phyloP scores from a whole-genome alignment of 1,284 basidiomycete genomes.

The Sphagnurus paluster region DNA sequence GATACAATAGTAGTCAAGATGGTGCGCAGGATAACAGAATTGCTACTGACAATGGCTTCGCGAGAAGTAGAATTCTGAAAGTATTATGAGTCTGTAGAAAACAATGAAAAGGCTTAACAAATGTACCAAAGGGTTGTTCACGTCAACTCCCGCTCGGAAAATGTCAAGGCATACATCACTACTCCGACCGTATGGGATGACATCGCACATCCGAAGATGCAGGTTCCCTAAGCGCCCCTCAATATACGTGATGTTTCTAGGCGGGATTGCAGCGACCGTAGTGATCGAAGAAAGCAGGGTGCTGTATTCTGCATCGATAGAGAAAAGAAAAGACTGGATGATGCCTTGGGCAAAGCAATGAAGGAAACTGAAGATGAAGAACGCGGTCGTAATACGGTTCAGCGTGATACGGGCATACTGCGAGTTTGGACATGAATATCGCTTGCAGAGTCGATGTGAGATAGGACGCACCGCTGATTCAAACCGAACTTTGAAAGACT shows the following conservation, averaged over 20 bases:
- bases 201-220: conserved; percentile 44
- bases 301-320: conserved; percentile 43
- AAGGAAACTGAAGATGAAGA: conserved; percentile 47
- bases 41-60: too few relatives aligned
- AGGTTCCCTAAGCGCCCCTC: conserved; percentile 32
- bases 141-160: conserved; percentile 29
- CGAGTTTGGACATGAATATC: neutral
- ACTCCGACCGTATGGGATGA: conserved; percentile 38
- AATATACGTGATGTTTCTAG: conserved; percentile 40
- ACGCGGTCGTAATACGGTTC: conserved; percentile 41
- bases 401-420: conserved; percentile 38
- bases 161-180: conserved; percentile 31
- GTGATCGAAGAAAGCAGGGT: conserved; percentile 40
- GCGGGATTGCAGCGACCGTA: conserved; percentile 36
- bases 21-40: too few relatives aligned
- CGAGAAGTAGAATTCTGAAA: too few relatives aligned
- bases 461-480: conserved; percentile 4
- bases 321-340: conserved; percentile 50
- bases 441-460: neutral
- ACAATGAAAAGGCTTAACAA: neutral
- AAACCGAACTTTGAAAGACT: neutral
- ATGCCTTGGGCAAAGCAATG: conserved; percentile 45
- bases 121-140: conserved; percentile 13
- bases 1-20: neutral
- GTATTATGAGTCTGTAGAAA: neutral